Evolutionary conservation across 768 basidiomycete species (phyloP).

Genomic region (Auricularia sp.): DNA sequence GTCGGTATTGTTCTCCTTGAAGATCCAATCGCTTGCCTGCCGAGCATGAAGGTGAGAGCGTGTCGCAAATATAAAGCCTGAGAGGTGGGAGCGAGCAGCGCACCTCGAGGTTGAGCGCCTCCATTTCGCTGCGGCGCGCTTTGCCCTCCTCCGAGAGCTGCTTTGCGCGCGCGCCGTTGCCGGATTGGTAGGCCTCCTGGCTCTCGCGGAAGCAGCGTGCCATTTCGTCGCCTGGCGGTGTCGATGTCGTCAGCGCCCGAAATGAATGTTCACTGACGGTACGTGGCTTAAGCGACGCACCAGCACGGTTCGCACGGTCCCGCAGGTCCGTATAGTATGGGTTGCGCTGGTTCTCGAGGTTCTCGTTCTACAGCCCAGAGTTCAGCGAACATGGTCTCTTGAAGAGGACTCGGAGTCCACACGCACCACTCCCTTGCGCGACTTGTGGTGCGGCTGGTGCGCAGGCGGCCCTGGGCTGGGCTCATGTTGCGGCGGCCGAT

Average conservation of each 20-base stretch:
- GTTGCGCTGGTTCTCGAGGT: constrained; percentile 51
- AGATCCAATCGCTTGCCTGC: constrained; percentile 2
- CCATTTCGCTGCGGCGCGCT: constrained; percentile 67
- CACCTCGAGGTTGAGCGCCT: constrained; percentile 67
- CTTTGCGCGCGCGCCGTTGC: constrained; percentile 74
- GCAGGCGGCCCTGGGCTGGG: constrained; percentile 21
- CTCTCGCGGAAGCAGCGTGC: constrained; percentile 56
- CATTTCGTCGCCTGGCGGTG: constrained; percentile 61
- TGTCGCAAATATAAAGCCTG: no score
- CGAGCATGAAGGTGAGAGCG: not conserved
- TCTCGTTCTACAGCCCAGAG: constrained; percentile 17
- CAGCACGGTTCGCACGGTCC: constrained; percentile 54
- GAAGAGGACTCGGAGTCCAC: no score
- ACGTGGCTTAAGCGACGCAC: not conserved
- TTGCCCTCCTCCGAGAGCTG: constrained; percentile 74
- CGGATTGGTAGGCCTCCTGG: constrained; percentile 60
- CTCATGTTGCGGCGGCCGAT: constrained; percentile 9
- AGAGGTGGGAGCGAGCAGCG: constrained; percentile 11
- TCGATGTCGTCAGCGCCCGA: no score
- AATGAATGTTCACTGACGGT: no score
- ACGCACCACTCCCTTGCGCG: not conserved
- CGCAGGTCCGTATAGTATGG: constrained; percentile 61
- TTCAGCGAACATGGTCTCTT: not conserved
- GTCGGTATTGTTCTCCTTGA: constrained; percentile 67
- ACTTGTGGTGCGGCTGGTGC: constrained; percentile 8